Conservation (phyloP, 352 stramenopile species). For the Phytopythium chamaehyphon region DNA sequence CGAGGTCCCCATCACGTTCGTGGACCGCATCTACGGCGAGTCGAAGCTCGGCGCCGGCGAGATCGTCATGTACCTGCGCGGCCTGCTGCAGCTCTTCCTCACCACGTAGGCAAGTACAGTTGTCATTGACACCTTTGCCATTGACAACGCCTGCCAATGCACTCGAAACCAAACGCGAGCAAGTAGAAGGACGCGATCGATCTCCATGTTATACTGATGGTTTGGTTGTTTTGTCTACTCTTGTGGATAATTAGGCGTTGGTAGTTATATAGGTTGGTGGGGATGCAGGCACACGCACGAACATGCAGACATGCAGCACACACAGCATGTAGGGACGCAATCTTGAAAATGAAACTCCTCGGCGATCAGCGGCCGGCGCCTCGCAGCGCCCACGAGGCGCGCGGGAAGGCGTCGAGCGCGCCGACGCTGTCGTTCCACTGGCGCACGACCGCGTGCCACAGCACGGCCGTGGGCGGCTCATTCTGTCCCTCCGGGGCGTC, state of each 20-base stretch:
- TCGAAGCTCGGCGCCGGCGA: constrained; percentile 97
- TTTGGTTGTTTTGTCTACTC: constrained; percentile 3
- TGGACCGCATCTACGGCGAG: constrained; percentile 98
- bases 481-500: background rate
- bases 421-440: constrained; percentile 8
- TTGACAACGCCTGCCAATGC: too few relatives aligned
- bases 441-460: constrained; percentile 10
- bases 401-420: constrained; percentile 4
- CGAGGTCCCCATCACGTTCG: constrained; percentile 98
- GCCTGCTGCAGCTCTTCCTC: constrained; percentile 94
- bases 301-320: background rate
- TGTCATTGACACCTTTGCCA: too few relatives aligned
- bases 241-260: constrained; percentile 7
- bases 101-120: constrained; percentile 67
- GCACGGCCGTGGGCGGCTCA: background rate
- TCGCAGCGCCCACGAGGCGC: constrained; percentile 7
- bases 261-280: constrained; percentile 1
- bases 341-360: too few relatives aligned
- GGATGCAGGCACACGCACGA: background rate
- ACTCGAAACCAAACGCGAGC: background rate
- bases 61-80: constrained; percentile 97
- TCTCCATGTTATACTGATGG: too few relatives aligned
- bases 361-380: constrained; percentile 1
- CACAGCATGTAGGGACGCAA: background rate
- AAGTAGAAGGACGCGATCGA: constrained; percentile 2